Conservation (phyloP, 768 basidiomycete species). For the Pisolithus orientalis region DNA sequence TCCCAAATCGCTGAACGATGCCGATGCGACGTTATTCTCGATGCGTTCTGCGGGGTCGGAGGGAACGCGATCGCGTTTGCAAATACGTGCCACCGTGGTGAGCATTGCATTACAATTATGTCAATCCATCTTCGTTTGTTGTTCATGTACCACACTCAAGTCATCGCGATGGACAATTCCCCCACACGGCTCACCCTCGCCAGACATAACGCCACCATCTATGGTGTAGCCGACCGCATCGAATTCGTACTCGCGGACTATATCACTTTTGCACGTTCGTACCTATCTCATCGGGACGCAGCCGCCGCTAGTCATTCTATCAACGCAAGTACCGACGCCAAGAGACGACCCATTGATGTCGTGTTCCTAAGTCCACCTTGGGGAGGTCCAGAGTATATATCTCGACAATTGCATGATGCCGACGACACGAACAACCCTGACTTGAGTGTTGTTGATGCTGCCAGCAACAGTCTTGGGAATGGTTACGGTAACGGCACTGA, state of each 20-base stretch:
- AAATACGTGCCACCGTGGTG: constrained; percentile 90
- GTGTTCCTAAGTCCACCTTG: constrained; percentile 94
- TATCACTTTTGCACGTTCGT: constrained; percentile 64
- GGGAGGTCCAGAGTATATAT: constrained; percentile 80
- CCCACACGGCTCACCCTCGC: constrained; percentile 83
- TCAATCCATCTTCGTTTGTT: not conserved
- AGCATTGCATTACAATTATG: constrained; percentile 16
- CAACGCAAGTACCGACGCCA: not conserved
- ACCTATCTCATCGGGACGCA: constrained; percentile 22
- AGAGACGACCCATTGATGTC: constrained; percentile 64
- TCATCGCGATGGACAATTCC: constrained; percentile 90
- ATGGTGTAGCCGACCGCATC: constrained; percentile 92
- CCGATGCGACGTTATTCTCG: constrained; percentile 76
- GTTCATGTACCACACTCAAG: constrained; percentile 34
- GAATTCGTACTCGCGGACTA: constrained; percentile 91
- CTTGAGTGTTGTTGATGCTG: not conserved
- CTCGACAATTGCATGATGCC: constrained; percentile 9
- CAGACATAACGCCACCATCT: constrained; percentile 87
- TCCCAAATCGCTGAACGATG: constrained; percentile 90
- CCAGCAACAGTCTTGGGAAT: not conserved
- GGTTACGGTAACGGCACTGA: constrained; percentile 2
- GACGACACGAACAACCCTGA: not conserved
- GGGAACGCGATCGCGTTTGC: constrained; percentile 98
- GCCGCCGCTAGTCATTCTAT: too few relatives aligned
- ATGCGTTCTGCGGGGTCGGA: constrained; percentile 97